phyloP scores from a whole-genome alignment of 2,329 filamentous ascomycete species.

The Laburnicola sp. region DNA sequence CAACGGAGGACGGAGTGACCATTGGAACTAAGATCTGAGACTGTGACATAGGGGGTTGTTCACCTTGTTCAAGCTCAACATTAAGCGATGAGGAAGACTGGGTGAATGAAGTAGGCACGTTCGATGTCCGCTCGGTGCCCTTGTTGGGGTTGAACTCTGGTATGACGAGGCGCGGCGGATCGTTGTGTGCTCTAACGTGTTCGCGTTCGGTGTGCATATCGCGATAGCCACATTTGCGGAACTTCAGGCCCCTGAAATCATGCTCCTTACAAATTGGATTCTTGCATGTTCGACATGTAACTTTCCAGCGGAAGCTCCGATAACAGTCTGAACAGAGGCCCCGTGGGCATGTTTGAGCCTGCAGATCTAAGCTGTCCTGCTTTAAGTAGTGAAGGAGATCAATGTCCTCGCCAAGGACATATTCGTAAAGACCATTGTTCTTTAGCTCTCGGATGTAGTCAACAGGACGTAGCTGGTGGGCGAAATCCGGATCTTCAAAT shows the following conservation, averaged over 20 bases:
- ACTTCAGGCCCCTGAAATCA: conserved; percentile 59
- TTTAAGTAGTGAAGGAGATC: conserved; percentile 46
- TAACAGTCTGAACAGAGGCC: conserved; percentile 62
- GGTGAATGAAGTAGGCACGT: conserved; percentile 21
- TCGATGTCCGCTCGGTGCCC: conserved; percentile 31
- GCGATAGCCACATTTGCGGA: conserved; percentile 62
- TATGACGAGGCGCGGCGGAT: conserved; percentile 39
- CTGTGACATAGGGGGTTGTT: conserved; percentile 37
- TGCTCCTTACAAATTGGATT: conserved; percentile 63
- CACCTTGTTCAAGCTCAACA: conserved; percentile 33
- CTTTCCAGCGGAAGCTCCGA: conserved; percentile 61
- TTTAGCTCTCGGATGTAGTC: conserved; percentile 47
- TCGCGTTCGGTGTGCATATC: conserved; percentile 57
- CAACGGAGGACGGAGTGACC: conserved; percentile 23
- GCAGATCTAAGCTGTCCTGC: conserved; percentile 49
- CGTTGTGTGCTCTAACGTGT: conserved; percentile 42
- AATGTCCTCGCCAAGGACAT: conserved; percentile 47
- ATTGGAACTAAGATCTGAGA: conserved; percentile 40
- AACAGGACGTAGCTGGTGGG: conserved; percentile 52
- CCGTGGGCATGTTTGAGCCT: conserved; percentile 55
- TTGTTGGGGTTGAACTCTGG: conserved; percentile 43
- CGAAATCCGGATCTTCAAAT: conserved; percentile 61
- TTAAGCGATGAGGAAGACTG: conserved; percentile 28
- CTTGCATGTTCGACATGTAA: conserved; percentile 61
- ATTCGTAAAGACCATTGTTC: conserved; percentile 47